Evolutionary conservation across 371 early-diverging fungal genomes (phyloP).

Genomic region (Circinella minor): DNA sequence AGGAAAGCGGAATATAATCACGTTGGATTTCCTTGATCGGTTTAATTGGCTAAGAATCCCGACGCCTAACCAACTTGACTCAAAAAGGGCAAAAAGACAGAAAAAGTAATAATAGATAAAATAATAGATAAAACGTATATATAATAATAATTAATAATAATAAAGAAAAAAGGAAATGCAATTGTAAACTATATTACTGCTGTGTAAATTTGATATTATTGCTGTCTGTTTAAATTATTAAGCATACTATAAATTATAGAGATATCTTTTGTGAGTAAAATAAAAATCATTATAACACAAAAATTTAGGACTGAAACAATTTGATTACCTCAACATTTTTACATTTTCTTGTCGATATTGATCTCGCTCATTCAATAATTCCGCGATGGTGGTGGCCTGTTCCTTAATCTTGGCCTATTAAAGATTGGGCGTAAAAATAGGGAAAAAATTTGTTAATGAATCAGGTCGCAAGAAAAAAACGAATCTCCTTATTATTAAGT

Average conservation of each 20-base stretch:
- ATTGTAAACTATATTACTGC: background rate
- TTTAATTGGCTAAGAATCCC: conserved; percentile 4
- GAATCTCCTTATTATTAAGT: background rate
- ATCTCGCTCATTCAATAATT: conserved; percentile 29
- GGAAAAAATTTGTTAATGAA: too few species aligned
- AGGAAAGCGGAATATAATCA: conserved; percentile 11
- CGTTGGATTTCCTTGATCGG: background rate
- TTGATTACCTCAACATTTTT: conserved; percentile 49
- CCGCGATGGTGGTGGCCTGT: conserved; percentile 32
- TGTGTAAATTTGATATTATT: background rate
- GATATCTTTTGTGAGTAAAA: background rate
- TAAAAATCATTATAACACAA: background rate
- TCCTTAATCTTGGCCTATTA: conserved; percentile 41
- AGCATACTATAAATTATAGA: background rate
- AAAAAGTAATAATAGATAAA: background rate
- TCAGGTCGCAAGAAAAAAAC: too few species aligned
- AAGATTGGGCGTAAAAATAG: conserved; percentile 1
- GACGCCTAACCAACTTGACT: background rate
- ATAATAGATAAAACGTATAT: background rate
- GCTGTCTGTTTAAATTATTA: background rate
- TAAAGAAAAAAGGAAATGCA: too few species aligned
- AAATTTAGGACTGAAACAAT: too few species aligned
- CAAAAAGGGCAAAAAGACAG: background rate
- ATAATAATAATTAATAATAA: background rate
- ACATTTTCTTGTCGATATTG: conserved; percentile 48